Conservation (phyloP, 2,329 filamentous ascomycete genomes). For the Paecilomyces niveus region DNA sequence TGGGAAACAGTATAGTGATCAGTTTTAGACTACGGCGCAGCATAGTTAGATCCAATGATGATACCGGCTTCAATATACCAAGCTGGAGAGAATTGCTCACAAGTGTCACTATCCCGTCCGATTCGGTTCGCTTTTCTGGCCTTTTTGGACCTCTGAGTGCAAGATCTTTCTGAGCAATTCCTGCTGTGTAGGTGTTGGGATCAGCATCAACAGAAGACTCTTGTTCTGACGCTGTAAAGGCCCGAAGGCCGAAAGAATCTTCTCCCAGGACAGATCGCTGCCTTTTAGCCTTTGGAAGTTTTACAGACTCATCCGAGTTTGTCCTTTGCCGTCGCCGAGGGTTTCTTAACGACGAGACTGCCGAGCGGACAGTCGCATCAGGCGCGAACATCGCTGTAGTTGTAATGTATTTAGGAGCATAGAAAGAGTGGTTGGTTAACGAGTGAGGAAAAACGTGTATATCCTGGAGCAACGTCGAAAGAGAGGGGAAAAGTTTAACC, state of each 20-base stretch:
- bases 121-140: slow-evolving; percentile 21
- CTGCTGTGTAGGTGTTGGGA: slow-evolving; percentile 9
- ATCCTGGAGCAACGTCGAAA: not conserved
- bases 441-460: not conserved
- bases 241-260: slow-evolving; percentile 23
- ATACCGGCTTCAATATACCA: not conserved
- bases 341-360: slow-evolving; percentile 22
- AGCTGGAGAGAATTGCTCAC: slow-evolving; percentile 17
- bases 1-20: slow-evolving; percentile 80
- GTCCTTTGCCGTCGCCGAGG: slow-evolving; percentile 34
- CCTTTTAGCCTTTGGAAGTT: slow-evolving; percentile 40
- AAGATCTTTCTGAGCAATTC: slow-evolving; percentile 22
- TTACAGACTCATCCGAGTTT: slow-evolving; percentile 38
- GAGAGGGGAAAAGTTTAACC: not conserved
- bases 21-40: slow-evolving; percentile 63
- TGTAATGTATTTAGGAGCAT: not conserved
- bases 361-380: slow-evolving; percentile 14
- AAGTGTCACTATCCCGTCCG: slow-evolving; percentile 29
- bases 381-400: slow-evolving; percentile 32
- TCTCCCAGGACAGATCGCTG: slow-evolving; percentile 38
- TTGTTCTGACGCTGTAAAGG: slow-evolving; percentile 12
- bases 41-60: not conserved
- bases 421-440: not conserved
- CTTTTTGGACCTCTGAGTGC: slow-evolving; percentile 33
- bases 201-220: slow-evolving; percentile 10